Evolutionary conservation across 2,329 filamentous ascomycete genomes (phyloP), one percentile per base, ranked within the genome.

Genomic region (Pseudopithomyces chartarum): DNA sequence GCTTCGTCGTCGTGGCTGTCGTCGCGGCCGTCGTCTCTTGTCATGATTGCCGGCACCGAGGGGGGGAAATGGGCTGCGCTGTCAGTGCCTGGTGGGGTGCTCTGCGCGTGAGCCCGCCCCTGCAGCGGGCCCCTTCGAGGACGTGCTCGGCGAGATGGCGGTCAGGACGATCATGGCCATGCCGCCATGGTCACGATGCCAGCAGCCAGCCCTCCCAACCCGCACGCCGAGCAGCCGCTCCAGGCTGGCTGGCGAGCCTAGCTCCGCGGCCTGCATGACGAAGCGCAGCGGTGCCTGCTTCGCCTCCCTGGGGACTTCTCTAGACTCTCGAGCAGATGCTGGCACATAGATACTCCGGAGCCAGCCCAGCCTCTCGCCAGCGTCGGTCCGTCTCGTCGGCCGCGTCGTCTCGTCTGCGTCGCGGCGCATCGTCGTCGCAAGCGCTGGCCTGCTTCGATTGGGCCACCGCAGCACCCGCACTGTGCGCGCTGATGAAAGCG

Each of bases 151-250:
- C n/a, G 42, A 44, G 53, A 43, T 51, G 52, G 57, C 58, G 58
- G 58, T 60, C 58, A 57, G 44, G 38, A 26, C 48, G 40, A 43
- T 54, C 50, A 47, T 34, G 56, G 56, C 57, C 59, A 61, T 54
- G 56, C 54, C 51, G 54, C 34, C 48, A 46, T 38, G 56, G 56
- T 59, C 59, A 61, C 56, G 56, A 56, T 54, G 54, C 36, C 39
- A n/a, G n/a, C n/a, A n/a, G n/a, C n/a, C n/a, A n/a, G n/a, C 51
- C 29, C 52, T 23, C 15, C 44, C 22, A 40, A 13, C 56, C 22
- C 33, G 47, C 56, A 32, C 47, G 29, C 48, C 52, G 10, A 47
- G 29, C 48, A 29, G 33, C 46, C 51, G 36, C 57, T 46, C 34
- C 47, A 29, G 38, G 13, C 36, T 46, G 48, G 49, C 45, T n/a